Evolutionary conservation across 2,329 filamentous ascomycete species (phyloP), one percentile per base, ranked within the genome.

Genomic region (Sporothrix curviconia): DNA sequence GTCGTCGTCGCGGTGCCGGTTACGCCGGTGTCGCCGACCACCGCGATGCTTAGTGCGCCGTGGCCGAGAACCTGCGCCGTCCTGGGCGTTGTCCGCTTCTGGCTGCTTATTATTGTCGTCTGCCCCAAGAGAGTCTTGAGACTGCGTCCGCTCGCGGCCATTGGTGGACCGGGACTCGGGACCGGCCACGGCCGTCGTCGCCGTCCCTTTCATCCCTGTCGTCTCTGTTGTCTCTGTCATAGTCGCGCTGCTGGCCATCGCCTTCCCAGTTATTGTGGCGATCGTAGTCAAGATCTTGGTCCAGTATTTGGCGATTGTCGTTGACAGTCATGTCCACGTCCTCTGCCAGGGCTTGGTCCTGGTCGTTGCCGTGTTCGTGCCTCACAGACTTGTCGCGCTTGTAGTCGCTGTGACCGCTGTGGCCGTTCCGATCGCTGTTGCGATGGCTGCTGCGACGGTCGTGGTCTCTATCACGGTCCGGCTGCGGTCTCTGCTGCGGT

Each of bases 401-500:
- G 32, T 12, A 15, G 11, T 51, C 54, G n/a, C 12, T 5, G 28
- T 52, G 17, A 25, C 66, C 63, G 14, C 71, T 68, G 2, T 63
- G 42, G 36, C 28, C 44, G 44, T 22, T 37, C 36, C 15, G 47
- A 9, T 37, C 47, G 2, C 51, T 52, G 7, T 53, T 43, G 9
- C 34, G 4, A 37, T 39, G n/a, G 34, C 28, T 34, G 19, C 49
- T 28, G n/a, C 32, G 37, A 5, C 49, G 30, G 8, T 42, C 28
- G 15, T 30, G 46, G 17, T 57, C 55, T n/a, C 37, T 19, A 7
- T 43, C 11, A 14, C 24, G 42, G 12, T 49, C 43, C 67, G 62
- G 40, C 67, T 65, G 14, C 62, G n/a, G 63, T 65, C 49, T 61
- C 64, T 44, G 65, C 67, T 51, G 3, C 64, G 64, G 42, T 67